A percentile compares a stretch with the other conserved stretches of the same genome.
phyloP scores from a whole-genome alignment of 257 asterid genomes.

The Scutellaria barbata region DNA sequence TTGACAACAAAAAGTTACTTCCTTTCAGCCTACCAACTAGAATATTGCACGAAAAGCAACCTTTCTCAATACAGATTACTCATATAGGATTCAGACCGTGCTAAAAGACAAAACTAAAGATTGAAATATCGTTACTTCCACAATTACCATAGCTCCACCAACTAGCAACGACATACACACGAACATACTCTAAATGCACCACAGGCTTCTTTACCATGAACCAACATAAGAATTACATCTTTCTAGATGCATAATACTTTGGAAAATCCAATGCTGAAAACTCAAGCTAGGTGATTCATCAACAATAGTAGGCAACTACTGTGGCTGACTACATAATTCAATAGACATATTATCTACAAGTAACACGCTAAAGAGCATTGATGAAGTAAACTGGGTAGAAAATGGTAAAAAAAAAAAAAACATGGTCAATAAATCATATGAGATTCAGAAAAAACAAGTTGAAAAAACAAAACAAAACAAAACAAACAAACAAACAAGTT shows the following conservation, averaged over 20 bases:
- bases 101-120: background rate
- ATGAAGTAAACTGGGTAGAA: background rate
- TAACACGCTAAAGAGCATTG: background rate
- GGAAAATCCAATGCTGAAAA: background rate
- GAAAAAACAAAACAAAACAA: background rate
- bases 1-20: background rate
- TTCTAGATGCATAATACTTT: slow-evolving; percentile 18
- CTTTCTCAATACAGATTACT: background rate
- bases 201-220: background rate
- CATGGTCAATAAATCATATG: background rate
- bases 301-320: background rate
- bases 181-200: slow-evolving; percentile 4
- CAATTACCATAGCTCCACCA: slow-evolving; percentile 1
- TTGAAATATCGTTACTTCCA: slow-evolving; percentile 5
- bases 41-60: background rate
- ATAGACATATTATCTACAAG: background rate
- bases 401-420: background rate
- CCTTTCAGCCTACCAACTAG: background rate
- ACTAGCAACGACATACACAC: background rate
- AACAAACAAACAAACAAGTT: background rate
- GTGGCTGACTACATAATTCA: background rate
- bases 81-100: background rate
- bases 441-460: background rate
- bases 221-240: background rate
- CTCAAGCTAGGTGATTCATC: background rate